These are phyloP conservation scores for Albatrellus ellisii DNA, from an alignment of 768 basidiomycete genomes.

Conservation along the genomic window DNA sequence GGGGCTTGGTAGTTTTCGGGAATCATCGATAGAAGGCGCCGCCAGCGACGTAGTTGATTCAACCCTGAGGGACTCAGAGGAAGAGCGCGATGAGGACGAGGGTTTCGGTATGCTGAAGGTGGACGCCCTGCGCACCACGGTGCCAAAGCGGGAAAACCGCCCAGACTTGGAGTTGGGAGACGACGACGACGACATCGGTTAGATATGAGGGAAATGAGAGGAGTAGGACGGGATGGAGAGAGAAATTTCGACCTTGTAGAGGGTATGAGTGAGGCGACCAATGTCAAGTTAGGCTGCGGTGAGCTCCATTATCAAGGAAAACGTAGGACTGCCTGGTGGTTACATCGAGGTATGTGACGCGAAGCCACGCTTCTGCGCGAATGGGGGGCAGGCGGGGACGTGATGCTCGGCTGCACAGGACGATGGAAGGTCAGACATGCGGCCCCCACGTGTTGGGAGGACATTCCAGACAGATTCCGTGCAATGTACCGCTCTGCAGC, in stretches of 20 bases:
- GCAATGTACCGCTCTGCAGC: no score
- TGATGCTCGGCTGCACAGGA: not conserved
- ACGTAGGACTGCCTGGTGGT: slow-evolving; percentile 12
- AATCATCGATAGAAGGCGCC: slow-evolving; percentile 11
- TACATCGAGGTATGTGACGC: slow-evolving; percentile 9
- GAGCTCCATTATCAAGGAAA: slow-evolving; percentile 10
- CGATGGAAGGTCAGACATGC: not conserved
- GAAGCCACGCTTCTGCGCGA: slow-evolving; percentile 7
- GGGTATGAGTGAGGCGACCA: no score
- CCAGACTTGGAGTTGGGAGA: slow-evolving; percentile 5
- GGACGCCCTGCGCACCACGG: slow-evolving; percentile 10
- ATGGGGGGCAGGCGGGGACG: slow-evolving; percentile 1
- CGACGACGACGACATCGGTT: slow-evolving; percentile 9
- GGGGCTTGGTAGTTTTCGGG: slow-evolving; percentile 36
- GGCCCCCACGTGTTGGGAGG: not conserved
- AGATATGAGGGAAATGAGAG: slow-evolving; percentile 1
- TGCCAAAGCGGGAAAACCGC: slow-evolving; percentile 12
- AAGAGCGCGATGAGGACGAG: slow-evolving; percentile 7
- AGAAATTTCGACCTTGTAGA: no score
- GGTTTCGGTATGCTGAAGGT: slow-evolving; percentile 9
- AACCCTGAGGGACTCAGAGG: slow-evolving; percentile 19
- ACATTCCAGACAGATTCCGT: no score
- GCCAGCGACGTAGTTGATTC: slow-evolving; percentile 21
- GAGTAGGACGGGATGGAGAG: slow-evolving; percentile 4
- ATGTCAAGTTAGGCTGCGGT: no score